phyloP scores from a whole-genome alignment of 768 basidiomycete genomes.

The Boletus pseudo-olivaceus region DNA sequence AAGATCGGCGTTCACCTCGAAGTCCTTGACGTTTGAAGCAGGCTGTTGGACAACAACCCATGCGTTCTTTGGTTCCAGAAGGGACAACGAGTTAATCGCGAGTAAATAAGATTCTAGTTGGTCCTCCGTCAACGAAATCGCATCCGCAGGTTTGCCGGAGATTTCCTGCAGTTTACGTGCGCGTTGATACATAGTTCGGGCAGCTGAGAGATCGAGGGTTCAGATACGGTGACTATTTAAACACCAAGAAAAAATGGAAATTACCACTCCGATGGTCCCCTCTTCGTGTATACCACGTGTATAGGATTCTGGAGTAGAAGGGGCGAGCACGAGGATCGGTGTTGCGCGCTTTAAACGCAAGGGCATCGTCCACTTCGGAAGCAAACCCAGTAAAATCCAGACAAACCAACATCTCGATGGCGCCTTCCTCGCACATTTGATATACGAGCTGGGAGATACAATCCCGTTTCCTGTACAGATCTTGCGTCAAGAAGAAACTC shows the following conservation, averaged over 20 bases:
- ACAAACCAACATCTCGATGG: slow-evolving; percentile 71
- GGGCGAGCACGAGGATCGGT: slow-evolving; percentile 84
- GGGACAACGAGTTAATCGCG: slow-evolving; percentile 82
- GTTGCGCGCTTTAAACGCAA: slow-evolving; percentile 92
- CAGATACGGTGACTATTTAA: slow-evolving; percentile 13
- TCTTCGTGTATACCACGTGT: slow-evolving; percentile 85
- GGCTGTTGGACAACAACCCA: slow-evolving; percentile 74
- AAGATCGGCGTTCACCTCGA: slow-evolving; percentile 37
- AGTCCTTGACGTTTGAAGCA: slow-evolving; percentile 43
- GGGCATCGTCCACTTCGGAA: slow-evolving; percentile 81
- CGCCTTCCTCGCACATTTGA: slow-evolving; percentile 88
- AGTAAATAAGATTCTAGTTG: slow-evolving; percentile 80
- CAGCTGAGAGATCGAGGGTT: slow-evolving; percentile 53
- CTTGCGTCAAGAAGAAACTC: slow-evolving; percentile 7
- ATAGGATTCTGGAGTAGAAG: slow-evolving; percentile 87
- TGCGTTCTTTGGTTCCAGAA: slow-evolving; percentile 76
- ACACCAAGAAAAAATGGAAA: slow-evolving; percentile 27
- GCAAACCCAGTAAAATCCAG: slow-evolving; percentile 84
- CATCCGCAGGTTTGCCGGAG: slow-evolving; percentile 32
- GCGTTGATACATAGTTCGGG: slow-evolving; percentile 89
- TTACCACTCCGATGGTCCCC: slow-evolving; percentile 91
- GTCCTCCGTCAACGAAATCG: slow-evolving; percentile 52
- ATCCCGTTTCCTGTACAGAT: slow-evolving; percentile 65
- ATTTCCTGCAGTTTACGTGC: slow-evolving; percentile 68
- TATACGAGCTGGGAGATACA: slow-evolving; percentile 80